A percentile compares a stretch with the other conserved stretches of the same genome.
phyloP scores from a whole-genome alignment of 1,139 yeast genomes.

The Hyphopichia khmerensis region DNA sequence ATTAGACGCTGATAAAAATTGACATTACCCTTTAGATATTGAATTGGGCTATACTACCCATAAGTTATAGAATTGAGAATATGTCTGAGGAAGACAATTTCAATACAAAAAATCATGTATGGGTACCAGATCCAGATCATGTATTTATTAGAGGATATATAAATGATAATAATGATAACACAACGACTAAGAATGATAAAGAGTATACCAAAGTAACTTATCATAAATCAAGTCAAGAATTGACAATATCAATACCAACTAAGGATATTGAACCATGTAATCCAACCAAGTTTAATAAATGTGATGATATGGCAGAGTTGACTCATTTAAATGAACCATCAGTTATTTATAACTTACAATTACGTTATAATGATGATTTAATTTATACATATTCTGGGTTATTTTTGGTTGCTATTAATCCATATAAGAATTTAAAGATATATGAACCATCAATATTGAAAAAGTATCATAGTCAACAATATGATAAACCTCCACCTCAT shows the following conservation, averaged over 20 bases:
- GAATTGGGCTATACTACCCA: no score
- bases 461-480: conserved; percentile 49
- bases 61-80: no score
- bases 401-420: conserved; percentile 93
- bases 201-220: conserved; percentile 54
- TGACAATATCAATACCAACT: conserved; percentile 35
- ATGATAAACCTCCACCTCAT: conserved; percentile 68
- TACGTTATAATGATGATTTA: conserved; percentile 73
- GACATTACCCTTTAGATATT: no score
- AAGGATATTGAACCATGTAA: conserved; percentile 65
- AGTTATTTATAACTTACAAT: conserved; percentile 76
- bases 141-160: conserved; percentile 73
- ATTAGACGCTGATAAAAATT: no score
- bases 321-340: conserved; percentile 95
- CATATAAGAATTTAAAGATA: conserved; percentile 76
- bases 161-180: conserved; percentile 45
- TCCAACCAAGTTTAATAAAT: conserved; percentile 89
- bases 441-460: conserved; percentile 62
- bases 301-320: conserved; percentile 93
- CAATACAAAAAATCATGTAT: conserved; percentile 64
- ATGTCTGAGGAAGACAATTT: conserved; percentile 43
- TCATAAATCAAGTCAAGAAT: conserved; percentile 44
- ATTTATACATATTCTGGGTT: conserved; percentile 82
- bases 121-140: conserved; percentile 73
- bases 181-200: no score